phyloP scores from a whole-genome alignment of 495 filamentous ascomycete species.

The Platismatia glauca region DNA sequence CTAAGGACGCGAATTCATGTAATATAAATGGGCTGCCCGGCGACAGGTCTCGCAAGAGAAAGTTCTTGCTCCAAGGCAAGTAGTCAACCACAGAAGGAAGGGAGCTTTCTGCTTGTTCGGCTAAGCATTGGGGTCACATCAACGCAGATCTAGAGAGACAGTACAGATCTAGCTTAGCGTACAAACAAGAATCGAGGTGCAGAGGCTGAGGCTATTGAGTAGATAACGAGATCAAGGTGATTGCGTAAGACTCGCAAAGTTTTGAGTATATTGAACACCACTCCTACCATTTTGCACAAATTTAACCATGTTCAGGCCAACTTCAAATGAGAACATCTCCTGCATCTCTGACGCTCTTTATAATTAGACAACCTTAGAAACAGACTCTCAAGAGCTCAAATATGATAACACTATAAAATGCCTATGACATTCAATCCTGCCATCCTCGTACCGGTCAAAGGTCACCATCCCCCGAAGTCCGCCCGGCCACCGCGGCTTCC shows the following conservation, averaged over 20 bases:
- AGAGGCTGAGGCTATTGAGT: slow-evolving; percentile 46
- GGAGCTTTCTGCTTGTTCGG: not conserved
- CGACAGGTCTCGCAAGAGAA: slow-evolving; percentile 41
- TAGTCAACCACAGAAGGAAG: not conserved
- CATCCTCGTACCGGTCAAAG: too few relatives aligned
- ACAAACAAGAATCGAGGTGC: slow-evolving; percentile 48
- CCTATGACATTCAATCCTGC: too few relatives aligned
- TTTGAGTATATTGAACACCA: not conserved
- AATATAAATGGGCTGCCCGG: slow-evolving; percentile 44
- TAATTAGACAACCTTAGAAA: slow-evolving; percentile 27
- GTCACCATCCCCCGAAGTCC: too few relatives aligned
- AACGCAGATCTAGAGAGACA: slow-evolving; percentile 51
- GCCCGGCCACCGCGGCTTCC: too few relatives aligned
- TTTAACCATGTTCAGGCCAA: not conserved
- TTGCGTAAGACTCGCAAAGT: not conserved
- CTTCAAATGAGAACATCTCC: not conserved
- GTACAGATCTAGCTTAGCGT: slow-evolving; percentile 47
- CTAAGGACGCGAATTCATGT: slow-evolving; percentile 28
- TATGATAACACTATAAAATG: slow-evolving; percentile 74
- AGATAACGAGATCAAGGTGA: not conserved
- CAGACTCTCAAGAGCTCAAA: slow-evolving; percentile 81
- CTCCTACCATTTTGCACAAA: not conserved
- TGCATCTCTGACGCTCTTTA: not conserved
- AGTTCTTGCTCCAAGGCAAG: slow-evolving; percentile 47
- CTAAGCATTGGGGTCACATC: slow-evolving; percentile 22